A percentile compares a stretch with the other conserved stretches of the same genome.
Evolutionary conservation across 345 rosid species (phyloP).

Genomic region (Combretum micranthum): DNA sequence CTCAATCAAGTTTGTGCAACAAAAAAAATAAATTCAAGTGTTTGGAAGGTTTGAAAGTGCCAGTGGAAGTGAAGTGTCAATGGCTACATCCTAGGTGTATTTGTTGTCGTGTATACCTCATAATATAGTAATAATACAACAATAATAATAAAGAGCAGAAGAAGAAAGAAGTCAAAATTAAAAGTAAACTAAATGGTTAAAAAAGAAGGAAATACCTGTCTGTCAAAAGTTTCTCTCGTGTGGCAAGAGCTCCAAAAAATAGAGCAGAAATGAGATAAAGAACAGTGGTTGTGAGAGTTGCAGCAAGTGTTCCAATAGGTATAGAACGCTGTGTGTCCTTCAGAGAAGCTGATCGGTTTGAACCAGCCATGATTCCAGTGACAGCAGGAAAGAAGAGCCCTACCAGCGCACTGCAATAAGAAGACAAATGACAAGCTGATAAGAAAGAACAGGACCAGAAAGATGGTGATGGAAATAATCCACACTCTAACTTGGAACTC

Average conservation of each 20-base stretch:
- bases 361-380: conserved; percentile 99
- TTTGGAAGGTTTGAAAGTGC: not conserved
- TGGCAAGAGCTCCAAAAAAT: conserved; percentile 86
- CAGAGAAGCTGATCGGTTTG: conserved; percentile 91
- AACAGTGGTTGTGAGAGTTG: conserved; percentile 76
- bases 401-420: conserved; percentile 65
- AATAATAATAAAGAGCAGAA: too few species aligned
- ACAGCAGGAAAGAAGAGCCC: conserved; percentile 99
- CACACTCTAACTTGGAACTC: not conserved
- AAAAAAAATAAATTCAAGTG: not conserved
- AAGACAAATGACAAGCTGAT: conserved; percentile 6
- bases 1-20: too few species aligned
- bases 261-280: conserved; percentile 74
- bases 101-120: too few species aligned
- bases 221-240: conserved; percentile 79
- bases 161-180: too few species aligned
- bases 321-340: conserved; percentile 97
- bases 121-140: too few species aligned
- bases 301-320: conserved; percentile 92
- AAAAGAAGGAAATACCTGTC: conserved; percentile 50
- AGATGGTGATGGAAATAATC: not conserved
- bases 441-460: conserved; percentile 1
- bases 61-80: not conserved
- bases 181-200: conserved; percentile 1
- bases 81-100: too few species aligned